Evolutionary conservation across 116 monocot species (phyloP), one percentile per base, ranked within the genome.

Genomic region (Dioscorea cayenensis): DNA sequence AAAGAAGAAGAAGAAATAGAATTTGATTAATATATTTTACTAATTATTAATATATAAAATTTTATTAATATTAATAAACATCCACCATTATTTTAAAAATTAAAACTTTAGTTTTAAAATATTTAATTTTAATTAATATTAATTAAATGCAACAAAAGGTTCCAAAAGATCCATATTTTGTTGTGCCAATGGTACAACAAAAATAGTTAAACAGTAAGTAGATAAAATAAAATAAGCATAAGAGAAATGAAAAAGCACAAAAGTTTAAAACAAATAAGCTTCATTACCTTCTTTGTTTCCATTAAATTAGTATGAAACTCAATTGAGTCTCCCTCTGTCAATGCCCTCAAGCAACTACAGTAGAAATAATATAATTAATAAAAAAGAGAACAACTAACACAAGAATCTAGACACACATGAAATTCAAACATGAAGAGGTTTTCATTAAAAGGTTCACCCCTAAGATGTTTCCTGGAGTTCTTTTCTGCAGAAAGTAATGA

Each of bases 331-430:
- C 97, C 97, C 67, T 97, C 93, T 51, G 85, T 84, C 60, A 97
- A 86, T 69, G 97, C 88, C 81, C 90, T 86, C 71, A 97, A 81
- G 78, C 97, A 97, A 83, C 97, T 96, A 68, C 59, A 79, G 36
- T 20, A 64, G 8, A 63, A 66, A 23, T 63, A 73, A 65, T 14
- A 1, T 55, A 19, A 55, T 55, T 55, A 55, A 17, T 18, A 68
- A 20, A 14, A 72, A 66, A 28, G 14, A 77, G 49, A 59, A 23
- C 43, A 36, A 38, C 7, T 65, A 63, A 35, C 28, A 52, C 35
- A n/a, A 10, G 29, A 29, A 13, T 10, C 0, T 43, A 9, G 22
- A n/a, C n/a, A 52, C 37, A 59, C 20, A 2, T 35, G 2, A 71
- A 71, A 20, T 35, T 64, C 66, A 72, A 18, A 67, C 97, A 88